These are phyloP conservation scores for Tulasnella sp. DNA, from an alignment of 768 basidiomycete genomes.

Conservation along the genomic window DNA sequence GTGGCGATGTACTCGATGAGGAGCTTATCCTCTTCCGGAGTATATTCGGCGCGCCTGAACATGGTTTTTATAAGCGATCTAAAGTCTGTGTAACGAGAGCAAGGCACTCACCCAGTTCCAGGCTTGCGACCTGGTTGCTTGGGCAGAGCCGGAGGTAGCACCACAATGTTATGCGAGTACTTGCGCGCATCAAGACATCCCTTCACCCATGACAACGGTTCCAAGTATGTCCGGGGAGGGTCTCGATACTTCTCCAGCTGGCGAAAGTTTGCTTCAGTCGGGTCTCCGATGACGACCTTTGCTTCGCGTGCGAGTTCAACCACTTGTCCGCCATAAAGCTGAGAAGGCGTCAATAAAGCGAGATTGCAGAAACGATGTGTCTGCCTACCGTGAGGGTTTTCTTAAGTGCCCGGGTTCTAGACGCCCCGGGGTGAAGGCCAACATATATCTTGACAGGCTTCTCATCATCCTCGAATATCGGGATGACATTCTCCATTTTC, in stretches of 20 bases:
- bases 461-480: constrained; percentile 1
- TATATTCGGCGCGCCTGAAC: neutral
- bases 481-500: neutral
- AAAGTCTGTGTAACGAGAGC: neutral
- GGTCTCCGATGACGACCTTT: constrained; percentile 14
- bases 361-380: neutral
- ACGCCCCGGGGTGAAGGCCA: neutral
- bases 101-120: constrained; percentile 5
- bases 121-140: neutral
- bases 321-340: constrained; percentile 6
- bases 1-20: constrained; percentile 14
- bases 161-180: neutral
- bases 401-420: neutral
- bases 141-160: neutral
- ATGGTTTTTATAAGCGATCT: neutral
- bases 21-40: constrained; percentile 4
- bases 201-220: neutral
- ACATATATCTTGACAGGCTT: neutral
- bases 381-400: neutral
- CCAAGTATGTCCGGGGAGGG: neutral
- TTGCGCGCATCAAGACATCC: neutral
- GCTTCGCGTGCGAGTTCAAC: neutral
- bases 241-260: neutral
- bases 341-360: neutral
- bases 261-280: neutral